Conservation (phyloP, 164 flowering plant species). For the Tetrastigma voinierianum region DNA sequence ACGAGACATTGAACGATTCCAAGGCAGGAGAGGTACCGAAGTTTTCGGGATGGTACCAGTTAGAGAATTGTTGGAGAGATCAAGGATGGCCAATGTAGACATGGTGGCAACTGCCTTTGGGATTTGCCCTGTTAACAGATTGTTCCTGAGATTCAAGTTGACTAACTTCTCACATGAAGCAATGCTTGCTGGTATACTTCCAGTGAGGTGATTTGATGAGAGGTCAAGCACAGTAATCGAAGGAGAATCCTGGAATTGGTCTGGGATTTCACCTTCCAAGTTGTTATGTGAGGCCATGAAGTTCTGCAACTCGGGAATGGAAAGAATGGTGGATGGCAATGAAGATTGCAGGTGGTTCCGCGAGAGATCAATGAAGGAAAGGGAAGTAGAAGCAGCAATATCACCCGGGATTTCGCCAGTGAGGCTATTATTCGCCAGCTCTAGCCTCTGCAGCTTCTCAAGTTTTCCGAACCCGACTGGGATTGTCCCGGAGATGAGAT, state of each 20-base stretch:
- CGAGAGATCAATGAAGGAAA: slow-evolving; percentile 84
- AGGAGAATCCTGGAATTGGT: slow-evolving; percentile 86
- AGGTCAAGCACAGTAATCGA: slow-evolving; percentile 76
- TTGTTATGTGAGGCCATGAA: slow-evolving; percentile 73
- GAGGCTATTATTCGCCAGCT: slow-evolving; percentile 73
- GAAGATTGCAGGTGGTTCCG: slow-evolving; percentile 66
- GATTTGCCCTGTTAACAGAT: slow-evolving; percentile 65
- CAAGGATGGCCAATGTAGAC: slow-evolving; percentile 77
- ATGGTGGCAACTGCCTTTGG: slow-evolving; percentile 64
- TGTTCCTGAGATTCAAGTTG: slow-evolving; percentile 61
- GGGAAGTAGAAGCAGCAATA: slow-evolving; percentile 55
- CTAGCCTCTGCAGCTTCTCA: slow-evolving; percentile 73
- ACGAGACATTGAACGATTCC: slow-evolving; percentile 73
- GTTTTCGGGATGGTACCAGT: slow-evolving; percentile 71
- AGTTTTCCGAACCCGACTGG: slow-evolving; percentile 85
- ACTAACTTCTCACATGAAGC: slow-evolving; percentile 71
- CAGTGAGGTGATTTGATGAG: slow-evolving; percentile 71
- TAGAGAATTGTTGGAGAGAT: slow-evolving; percentile 82
- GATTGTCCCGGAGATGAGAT: slow-evolving; percentile 55
- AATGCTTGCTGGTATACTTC: slow-evolving; percentile 72
- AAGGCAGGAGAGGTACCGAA: slow-evolving; percentile 82
- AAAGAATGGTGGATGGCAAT: slow-evolving; percentile 74
- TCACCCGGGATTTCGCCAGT: slow-evolving; percentile 68
- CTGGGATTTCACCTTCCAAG: slow-evolving; percentile 71
- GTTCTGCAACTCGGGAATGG: slow-evolving; percentile 68